Evolutionary conservation across 345 rosid genomes (phyloP), one percentile per base, ranked within the genome.

Genomic region (Lepidium africanum): DNA sequence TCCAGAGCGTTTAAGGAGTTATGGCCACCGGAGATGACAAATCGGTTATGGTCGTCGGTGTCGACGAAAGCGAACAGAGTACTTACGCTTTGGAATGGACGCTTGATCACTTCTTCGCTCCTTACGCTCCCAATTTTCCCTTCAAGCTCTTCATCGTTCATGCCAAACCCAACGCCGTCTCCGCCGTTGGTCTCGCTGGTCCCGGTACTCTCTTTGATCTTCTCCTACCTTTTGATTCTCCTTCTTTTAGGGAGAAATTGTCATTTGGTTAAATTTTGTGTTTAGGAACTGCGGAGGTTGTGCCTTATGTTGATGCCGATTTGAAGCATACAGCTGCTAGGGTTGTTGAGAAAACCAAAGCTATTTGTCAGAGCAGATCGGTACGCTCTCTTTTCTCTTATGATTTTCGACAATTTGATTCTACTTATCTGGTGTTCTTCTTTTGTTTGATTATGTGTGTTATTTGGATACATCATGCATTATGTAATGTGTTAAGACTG

Each of bases 61-160:
- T 85, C 36, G 96, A 89, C 70, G 90, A 86, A 0, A 86, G 92
- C 73, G 87, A 86, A 56, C 90, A 79, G 33, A 89, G 96, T 73
- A 36, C 15, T 5, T 91, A 91, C 87, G 99, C 96, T 1, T 73
- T 94, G 63, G 83, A 85, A 70, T 94, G 97, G 99, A 86, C 91
- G 2, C 81, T 94, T 4, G 89, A 86, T 66, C 93, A 73, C 49
- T 91, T 94, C 83, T 85, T 91, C 78, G 63, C 78, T 59, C 88
- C 89, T 3, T 76, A 58, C 32, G 73, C 78, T 49, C 63, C 88
- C 10, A 79, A 77, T 76, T 65, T 67, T 59, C 96, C 86, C n/a
- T 94, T 87, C 77, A 85, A 84, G 72, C 93, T 94, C 70, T 59
- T 87, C 47, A 62, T 94, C 78, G 83, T 91, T 63, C 85, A 91